Base-by-base conservation (phyloP, 1,284 basidiomycete genomes). In the Pisolithus thermaeus region DNA sequence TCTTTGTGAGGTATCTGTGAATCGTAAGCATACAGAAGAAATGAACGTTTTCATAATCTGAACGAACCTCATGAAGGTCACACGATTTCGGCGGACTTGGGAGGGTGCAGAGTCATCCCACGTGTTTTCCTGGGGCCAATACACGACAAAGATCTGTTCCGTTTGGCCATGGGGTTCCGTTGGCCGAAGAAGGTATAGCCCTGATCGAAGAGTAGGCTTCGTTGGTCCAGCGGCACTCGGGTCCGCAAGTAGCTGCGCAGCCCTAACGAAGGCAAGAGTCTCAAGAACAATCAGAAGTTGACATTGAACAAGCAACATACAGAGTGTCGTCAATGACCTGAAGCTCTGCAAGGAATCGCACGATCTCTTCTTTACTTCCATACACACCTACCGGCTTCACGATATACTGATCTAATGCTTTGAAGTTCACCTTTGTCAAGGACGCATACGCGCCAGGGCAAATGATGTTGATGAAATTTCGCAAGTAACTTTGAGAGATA, bases 111-210 rank as follows among this genome's bases (percentile, higher is more conserved):
- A 65, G 60, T 82, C 78, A 28, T 77, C 65, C 82, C 83, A 84
- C 0, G 81, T 84, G 0, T 68, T 71, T 36, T 79, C 72, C 56
- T 84, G 78, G 0, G 81, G 82, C 81, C 82, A 84, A 52, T 79
- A 82, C 4, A 84, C 57, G 20, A 79, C 70, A 51, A 74, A 79
- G 1, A 77, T 42, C 23, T 69, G 61, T 37, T 67, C 58, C 12
- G 54, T 27, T 1, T 28, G 37, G 9, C 51, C 50, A 16, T 54
- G 22, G 16, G 52, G 39, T 14, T 36, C 43, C 3, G 55, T 46
- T 3, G 58, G 46, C 3, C 58, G 58, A 47, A 74, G 49, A 23
- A 78, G 58, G 51, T 83, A 83, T 9, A 83, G 60, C 5, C 80
- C 80, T 14, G 80, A 76, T 2, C 75, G 70, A 30, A 83, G 64